Evolutionary conservation across 257 asterid species (phyloP).

Genomic region (Gardenia jasminoides): DNA sequence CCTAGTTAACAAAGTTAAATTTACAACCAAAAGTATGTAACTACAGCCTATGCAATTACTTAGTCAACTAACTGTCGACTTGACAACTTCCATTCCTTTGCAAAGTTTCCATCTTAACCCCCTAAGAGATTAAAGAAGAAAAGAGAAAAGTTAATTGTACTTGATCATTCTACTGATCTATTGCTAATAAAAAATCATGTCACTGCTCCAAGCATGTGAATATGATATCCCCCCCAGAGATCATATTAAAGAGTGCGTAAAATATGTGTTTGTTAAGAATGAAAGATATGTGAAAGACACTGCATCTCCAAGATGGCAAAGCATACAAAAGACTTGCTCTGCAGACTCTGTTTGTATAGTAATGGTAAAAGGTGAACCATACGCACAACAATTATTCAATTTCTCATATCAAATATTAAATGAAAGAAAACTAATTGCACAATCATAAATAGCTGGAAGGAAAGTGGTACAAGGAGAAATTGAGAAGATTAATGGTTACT

Average conservation of each 20-base stretch:
- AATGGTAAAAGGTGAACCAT: constrained; percentile 2
- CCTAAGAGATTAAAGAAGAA: background rate
- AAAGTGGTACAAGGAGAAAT: constrained; percentile 2
- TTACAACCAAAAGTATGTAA: background rate
- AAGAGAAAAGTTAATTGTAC: background rate
- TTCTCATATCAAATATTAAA: too few relatives aligned
- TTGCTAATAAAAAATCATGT: background rate
- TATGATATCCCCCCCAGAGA: background rate
- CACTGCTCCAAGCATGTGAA: background rate
- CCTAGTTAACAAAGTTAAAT: background rate
- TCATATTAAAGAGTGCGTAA: background rate
- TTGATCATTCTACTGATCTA: background rate
- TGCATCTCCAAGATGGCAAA: background rate
- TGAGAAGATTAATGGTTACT: background rate
- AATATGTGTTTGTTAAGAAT: too few relatives aligned
- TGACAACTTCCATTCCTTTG: background rate
- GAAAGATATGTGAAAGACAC: background rate
- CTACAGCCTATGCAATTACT: background rate
- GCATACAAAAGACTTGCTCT: background rate
- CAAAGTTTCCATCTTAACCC: background rate
- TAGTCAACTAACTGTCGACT: background rate
- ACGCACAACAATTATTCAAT: background rate
- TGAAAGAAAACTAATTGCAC: background rate
- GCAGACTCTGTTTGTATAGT: background rate
- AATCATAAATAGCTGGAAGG: background rate